A percentile compares a stretch with the other conserved stretches of the same genome.
Conservation (phyloP, 2,329 filamentous ascomycete species). For the Paecilomyces formosus region DNA sequence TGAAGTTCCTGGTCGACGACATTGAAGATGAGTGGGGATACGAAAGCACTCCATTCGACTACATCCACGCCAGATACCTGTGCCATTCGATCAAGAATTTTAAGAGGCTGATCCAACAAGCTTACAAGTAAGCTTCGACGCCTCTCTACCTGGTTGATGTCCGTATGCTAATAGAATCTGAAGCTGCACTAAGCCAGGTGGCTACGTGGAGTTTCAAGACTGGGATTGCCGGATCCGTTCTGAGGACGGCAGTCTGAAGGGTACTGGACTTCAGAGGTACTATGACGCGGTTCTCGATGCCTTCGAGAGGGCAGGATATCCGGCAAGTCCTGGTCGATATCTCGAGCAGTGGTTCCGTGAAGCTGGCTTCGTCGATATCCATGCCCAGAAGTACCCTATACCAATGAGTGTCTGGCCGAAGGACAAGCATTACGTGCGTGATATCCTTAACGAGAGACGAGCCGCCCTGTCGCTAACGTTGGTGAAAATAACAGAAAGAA, state of each 20-base stretch:
- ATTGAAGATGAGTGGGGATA: conserved; percentile 51
- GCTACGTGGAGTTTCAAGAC: conserved; percentile 28
- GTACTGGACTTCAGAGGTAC: neutral
- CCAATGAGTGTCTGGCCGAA: conserved; percentile 16
- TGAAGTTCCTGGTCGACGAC: conserved; percentile 52
- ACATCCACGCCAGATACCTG: conserved; percentile 53
- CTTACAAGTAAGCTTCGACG: conserved; percentile 33
- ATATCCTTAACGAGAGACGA: neutral
- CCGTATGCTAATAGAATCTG: neutral
- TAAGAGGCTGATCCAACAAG: conserved; percentile 41
- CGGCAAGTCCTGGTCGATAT: neutral
- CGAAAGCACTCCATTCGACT: conserved; percentile 44
- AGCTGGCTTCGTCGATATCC: conserved; percentile 15
- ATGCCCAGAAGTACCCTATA: conserved; percentile 7
- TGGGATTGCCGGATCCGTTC: conserved; percentile 19
- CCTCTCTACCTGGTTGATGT: neutral
- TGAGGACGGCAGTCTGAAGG: conserved; percentile 11
- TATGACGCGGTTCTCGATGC: neutral
- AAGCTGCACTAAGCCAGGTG: conserved; percentile 27
- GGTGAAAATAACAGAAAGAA: neutral
- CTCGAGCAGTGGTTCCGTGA: conserved; percentile 11
- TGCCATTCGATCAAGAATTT: conserved; percentile 52
- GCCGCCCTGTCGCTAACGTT: neutral
- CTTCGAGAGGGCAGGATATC: neutral
- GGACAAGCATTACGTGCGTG: neutral